Conservation (phyloP, 164 flowering plant species). For the Houttuynia cordata region DNA sequence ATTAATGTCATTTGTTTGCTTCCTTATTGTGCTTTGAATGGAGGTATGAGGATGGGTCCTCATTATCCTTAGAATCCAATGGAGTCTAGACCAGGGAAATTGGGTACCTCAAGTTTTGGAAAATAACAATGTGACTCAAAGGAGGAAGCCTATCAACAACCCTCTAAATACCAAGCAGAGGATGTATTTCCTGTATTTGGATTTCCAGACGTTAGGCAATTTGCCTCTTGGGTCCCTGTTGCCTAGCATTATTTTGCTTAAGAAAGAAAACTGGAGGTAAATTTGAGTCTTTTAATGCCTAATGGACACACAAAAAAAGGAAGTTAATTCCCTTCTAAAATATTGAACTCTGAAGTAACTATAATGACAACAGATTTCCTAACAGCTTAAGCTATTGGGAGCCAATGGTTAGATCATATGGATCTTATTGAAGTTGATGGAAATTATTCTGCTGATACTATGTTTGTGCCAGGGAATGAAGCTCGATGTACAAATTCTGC, state of each 20-base stretch:
- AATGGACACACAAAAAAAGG: too few species aligned
- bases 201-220: constrained; percentile 49
- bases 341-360: too few species aligned
- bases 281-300: too few species aligned
- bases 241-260: constrained; percentile 9
- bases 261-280: constrained; percentile 16
- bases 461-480: constrained; percentile 24
- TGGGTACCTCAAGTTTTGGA: constrained; percentile 38
- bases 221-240: constrained; percentile 64
- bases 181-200: constrained; percentile 53
- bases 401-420: too few species aligned
- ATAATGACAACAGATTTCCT: too few species aligned
- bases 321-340: too few species aligned
- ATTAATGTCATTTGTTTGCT: background rate
- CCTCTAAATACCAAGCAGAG: constrained; percentile 65
- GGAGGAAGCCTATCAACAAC: constrained; percentile 10
- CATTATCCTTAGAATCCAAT: constrained; percentile 36
- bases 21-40: too few species aligned
- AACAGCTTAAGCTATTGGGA: too few species aligned
- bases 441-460: background rate
- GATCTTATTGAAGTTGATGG: too few species aligned
- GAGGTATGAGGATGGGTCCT: constrained; percentile 55
- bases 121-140: constrained; percentile 12
- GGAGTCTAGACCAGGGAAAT: constrained; percentile 57
- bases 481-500: constrained; percentile 35